Conservation (phyloP, 2,329 filamentous ascomycete species). For the Trichoderma afroharzianum region DNA sequence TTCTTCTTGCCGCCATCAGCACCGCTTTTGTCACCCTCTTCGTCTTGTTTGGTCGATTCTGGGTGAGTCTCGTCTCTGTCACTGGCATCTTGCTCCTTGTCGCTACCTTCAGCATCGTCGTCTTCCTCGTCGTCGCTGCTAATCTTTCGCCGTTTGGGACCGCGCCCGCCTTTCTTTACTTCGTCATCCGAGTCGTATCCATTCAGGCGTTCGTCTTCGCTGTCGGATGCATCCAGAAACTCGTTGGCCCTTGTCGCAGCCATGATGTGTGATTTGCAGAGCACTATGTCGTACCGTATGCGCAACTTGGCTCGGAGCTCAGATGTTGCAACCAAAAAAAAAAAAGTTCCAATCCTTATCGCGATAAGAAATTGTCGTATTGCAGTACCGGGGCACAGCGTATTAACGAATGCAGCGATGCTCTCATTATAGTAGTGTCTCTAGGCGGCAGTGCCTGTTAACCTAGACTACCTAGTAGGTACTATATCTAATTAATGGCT, state of each 20-base stretch:
- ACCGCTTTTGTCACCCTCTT: slow-evolving; percentile 24
- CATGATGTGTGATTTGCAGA: slow-evolving; percentile 43
- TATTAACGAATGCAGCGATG: background rate
- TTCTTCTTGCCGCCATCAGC: slow-evolving; percentile 18
- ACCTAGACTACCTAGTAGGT: too few species aligned
- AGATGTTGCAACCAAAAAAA: slow-evolving; percentile 6
- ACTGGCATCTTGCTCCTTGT: slow-evolving; percentile 32
- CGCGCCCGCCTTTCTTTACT: slow-evolving; percentile 60
- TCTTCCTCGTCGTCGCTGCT: slow-evolving; percentile 39
- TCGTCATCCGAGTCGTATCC: slow-evolving; percentile 69
- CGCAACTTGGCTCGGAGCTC: background rate
- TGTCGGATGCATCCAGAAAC: slow-evolving; percentile 60
- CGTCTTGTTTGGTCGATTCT: slow-evolving; percentile 22
- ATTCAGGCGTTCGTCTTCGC: slow-evolving; percentile 54
- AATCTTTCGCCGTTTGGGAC: slow-evolving; percentile 62
- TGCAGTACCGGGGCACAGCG: slow-evolving; percentile 5
- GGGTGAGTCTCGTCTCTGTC: slow-evolving; percentile 26
- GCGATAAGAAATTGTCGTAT: slow-evolving; percentile 10
- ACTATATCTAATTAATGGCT: background rate
- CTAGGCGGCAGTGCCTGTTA: background rate
- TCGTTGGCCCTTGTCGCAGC: slow-evolving; percentile 67
- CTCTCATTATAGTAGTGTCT: background rate
- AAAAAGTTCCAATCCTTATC: slow-evolving; percentile 23
- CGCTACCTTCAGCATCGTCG: slow-evolving; percentile 31
- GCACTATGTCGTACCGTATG: background rate